Conservation (phyloP, 805 yeast species). For the Lachancea sp. region DNA sequence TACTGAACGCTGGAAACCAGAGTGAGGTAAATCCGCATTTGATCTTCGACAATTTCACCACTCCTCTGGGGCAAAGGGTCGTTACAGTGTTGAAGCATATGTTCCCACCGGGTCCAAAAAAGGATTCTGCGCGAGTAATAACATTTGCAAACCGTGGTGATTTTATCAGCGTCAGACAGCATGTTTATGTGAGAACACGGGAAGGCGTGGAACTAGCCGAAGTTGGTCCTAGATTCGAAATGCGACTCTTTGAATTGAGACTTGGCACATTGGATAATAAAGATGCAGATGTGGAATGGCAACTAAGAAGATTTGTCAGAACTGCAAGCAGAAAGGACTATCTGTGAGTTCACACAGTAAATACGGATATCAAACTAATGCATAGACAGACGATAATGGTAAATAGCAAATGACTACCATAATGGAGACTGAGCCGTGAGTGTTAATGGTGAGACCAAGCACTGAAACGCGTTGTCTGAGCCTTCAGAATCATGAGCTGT, state of each 20-base stretch:
- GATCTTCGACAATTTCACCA: constrained; percentile 81
- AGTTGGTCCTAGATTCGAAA: constrained; percentile 97
- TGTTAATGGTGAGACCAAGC: too few species aligned
- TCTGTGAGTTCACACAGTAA: constrained; percentile 30
- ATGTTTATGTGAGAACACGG: constrained; percentile 81
- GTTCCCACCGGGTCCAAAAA: constrained; percentile 95
- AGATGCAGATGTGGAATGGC: constrained; percentile 98
- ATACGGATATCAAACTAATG: not conserved
- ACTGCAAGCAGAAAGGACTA: constrained; percentile 95
- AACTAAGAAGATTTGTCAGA: constrained; percentile 82
- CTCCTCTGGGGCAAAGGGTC: constrained; percentile 76
- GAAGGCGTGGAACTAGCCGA: constrained; percentile 90
- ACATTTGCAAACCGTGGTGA: constrained; percentile 88
- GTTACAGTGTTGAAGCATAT: constrained; percentile 75
- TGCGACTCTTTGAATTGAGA: constrained; percentile 82
- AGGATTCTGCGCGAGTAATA: constrained; percentile 83
- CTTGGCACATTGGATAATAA: constrained; percentile 90
- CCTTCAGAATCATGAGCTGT: too few species aligned
- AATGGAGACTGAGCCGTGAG: not conserved
- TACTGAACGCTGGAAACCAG: constrained; percentile 76
- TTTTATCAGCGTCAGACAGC: constrained; percentile 91
- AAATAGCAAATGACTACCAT: not conserved
- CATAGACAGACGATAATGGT: not conserved
- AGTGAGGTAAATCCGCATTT: constrained; percentile 92
- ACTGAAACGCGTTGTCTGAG: too few species aligned